A percentile compares a stretch with the other conserved stretches of the same genome.
Conservation (phyloP, 2,329 filamentous ascomycete species). For the Claviceps digitariae region DNA sequence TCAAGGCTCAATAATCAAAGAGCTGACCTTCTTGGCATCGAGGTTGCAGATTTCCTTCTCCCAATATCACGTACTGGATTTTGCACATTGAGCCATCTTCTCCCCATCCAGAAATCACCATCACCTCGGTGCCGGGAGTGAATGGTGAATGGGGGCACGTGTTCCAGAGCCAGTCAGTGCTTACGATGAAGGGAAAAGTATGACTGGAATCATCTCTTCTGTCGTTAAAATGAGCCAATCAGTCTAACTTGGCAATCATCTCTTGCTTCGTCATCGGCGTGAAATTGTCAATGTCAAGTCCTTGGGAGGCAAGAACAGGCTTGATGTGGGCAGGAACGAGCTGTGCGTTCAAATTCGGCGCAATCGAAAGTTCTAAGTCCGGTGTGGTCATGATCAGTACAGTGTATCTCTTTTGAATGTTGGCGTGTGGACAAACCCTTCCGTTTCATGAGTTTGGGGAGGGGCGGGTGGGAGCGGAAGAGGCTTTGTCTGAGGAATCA, state of each 20-base stretch:
- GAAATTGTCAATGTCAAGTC: slow-evolving; percentile 88
- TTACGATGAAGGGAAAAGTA: slow-evolving; percentile 15
- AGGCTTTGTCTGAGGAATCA: background rate
- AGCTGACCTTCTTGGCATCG: slow-evolving; percentile 12
- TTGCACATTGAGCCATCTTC: slow-evolving; percentile 12
- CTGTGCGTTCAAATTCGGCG: slow-evolving; percentile 71
- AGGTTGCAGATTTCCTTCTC: slow-evolving; percentile 15
- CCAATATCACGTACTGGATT: slow-evolving; percentile 14
- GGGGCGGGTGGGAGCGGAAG: no score
- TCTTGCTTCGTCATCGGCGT: slow-evolving; percentile 83
- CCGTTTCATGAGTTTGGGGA: background rate
- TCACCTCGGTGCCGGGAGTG: slow-evolving; percentile 18
- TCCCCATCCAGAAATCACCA: slow-evolving; percentile 8
- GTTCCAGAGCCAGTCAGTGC: slow-evolving; percentile 18
- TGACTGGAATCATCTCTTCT: slow-evolving; percentile 19
- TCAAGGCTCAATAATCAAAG: slow-evolving; percentile 4
- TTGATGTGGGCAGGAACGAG: slow-evolving; percentile 77
- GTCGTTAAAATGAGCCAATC: slow-evolving; percentile 28
- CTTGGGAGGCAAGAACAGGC: slow-evolving; percentile 57
- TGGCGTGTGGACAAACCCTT: background rate
- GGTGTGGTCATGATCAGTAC: background rate
- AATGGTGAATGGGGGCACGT: slow-evolving; percentile 10
- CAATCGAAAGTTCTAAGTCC: slow-evolving; percentile 79
- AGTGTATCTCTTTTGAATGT: background rate
- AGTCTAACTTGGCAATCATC: slow-evolving; percentile 97